These are phyloP conservation scores for Lichtheimia ornata DNA, from an alignment of 371 early-diverging fungal genomes.

Conservation along the genomic window DNA sequence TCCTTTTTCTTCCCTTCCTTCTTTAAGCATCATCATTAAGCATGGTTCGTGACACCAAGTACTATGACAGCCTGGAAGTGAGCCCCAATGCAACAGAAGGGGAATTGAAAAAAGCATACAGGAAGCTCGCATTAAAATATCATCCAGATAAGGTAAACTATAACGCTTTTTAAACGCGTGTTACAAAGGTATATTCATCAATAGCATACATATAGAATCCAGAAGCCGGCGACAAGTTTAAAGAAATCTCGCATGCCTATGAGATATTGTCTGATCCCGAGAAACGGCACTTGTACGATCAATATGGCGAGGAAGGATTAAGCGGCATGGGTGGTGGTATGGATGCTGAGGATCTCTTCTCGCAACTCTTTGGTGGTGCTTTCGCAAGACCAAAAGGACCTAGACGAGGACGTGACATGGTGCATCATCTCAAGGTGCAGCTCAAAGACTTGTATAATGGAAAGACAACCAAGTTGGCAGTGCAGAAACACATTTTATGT, in stretches of 20 bases:
- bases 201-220: conserved; percentile 56
- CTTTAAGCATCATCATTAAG: not conserved
- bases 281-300: conserved; percentile 79
- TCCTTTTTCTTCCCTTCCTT: conserved; percentile 1
- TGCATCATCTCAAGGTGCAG: conserved; percentile 78
- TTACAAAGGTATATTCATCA: no score
- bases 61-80: conserved; percentile 93
- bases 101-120: conserved; percentile 91
- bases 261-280: conserved; percentile 88
- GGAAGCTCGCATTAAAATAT: conserved; percentile 89
- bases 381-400: conserved; percentile 74
- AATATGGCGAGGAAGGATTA: conserved; percentile 85
- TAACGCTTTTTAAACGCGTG: conserved; percentile 9
- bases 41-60: conserved; percentile 86
- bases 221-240: conserved; percentile 88
- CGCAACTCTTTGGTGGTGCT: conserved; percentile 82
- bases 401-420: conserved; percentile 76
- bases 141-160: conserved; percentile 91
- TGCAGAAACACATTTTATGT: conserved; percentile 87
- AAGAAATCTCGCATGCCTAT: conserved; percentile 93
- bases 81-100: conserved; percentile 75
- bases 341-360: conserved; percentile 88
- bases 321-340: conserved; percentile 63
- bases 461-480: conserved; percentile 85
- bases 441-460: conserved; percentile 97